Conservation (phyloP, 345 rosid genomes). For the Euphorbia tirucalli region DNA sequence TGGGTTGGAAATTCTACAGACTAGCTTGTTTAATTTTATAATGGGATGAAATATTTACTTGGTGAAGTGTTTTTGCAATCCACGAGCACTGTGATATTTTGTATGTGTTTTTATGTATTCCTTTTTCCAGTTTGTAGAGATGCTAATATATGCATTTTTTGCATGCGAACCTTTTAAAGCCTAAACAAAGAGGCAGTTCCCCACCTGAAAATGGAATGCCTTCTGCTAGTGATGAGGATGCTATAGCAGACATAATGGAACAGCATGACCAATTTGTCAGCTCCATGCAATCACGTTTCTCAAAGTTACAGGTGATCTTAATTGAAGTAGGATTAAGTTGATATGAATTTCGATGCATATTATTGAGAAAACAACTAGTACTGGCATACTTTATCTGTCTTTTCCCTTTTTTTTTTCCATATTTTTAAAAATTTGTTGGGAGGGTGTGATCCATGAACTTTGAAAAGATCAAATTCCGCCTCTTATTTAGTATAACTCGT, state of each 20-base stretch:
- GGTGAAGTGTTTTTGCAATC: neutral
- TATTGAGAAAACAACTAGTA: neutral
- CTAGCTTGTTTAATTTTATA: neutral
- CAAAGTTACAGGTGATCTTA: constrained; percentile 82
- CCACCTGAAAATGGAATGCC: constrained; percentile 52
- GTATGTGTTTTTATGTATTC: neutral
- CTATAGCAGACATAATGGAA: constrained; percentile 61
- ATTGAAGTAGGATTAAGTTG: constrained; percentile 15
- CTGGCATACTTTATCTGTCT: neutral
- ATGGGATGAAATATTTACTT: neutral
- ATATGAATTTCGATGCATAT: neutral
- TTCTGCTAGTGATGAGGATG: constrained; percentile 69
- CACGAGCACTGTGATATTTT: neutral
- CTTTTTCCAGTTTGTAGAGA: neutral
- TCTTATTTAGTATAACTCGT: neutral
- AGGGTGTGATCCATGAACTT: too few species aligned
- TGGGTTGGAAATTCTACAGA: neutral
- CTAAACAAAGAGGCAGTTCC: constrained; percentile 58
- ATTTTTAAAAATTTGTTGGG: too few species aligned
- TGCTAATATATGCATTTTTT: constrained; percentile 17
- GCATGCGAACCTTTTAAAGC: constrained; percentile 25
- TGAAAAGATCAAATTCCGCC: neutral
- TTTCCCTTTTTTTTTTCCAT: neutral
- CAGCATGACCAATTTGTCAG: constrained; percentile 79
- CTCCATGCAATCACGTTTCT: constrained; percentile 89